These are phyloP conservation scores for Ambrosia artemisiifolia DNA, from an alignment of 129 eudicot genomes.

Conservation along the genomic window DNA sequence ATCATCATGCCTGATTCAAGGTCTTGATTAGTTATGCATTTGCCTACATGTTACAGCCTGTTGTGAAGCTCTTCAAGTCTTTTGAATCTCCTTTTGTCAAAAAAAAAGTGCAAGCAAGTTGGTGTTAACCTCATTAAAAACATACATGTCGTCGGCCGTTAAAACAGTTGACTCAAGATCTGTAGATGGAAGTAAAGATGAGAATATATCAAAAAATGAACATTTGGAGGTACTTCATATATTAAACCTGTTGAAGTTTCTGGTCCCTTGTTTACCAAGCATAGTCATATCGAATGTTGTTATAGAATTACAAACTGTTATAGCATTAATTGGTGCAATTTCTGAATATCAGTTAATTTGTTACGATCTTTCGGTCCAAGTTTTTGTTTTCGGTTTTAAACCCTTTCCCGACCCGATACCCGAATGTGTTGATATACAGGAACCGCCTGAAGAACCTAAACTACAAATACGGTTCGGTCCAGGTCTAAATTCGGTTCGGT, in stretches of 20 bases:
- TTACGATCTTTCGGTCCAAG: too few relatives aligned
- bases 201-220: constrained; percentile 47
- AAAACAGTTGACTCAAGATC: constrained; percentile 34
- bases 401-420: too few relatives aligned
- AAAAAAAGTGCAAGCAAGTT: constrained; percentile 66
- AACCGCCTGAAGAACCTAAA: too few relatives aligned
- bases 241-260: constrained; percentile 57
- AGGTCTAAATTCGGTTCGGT: too few relatives aligned
- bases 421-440: too few relatives aligned
- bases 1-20: not conserved
- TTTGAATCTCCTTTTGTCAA: constrained; percentile 38
- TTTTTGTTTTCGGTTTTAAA: too few relatives aligned
- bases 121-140: constrained; percentile 47
- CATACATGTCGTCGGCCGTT: constrained; percentile 44
- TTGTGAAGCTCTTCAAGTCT: constrained; percentile 61
- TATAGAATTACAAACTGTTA: constrained; percentile 42
- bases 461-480: too few relatives aligned
- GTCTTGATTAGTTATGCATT: not conserved
- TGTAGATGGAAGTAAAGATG: constrained; percentile 39
- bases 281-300: constrained; percentile 40
- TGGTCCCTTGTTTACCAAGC: constrained; percentile 61
- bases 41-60: constrained; percentile 43
- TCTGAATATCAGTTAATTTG: too few relatives aligned
- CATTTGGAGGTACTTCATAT: constrained; percentile 71
- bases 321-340: too few relatives aligned